These are phyloP conservation scores for Dillenia turbinata DNA, from an alignment of 164 flowering plant genomes.

Conservation along the genomic window DNA sequence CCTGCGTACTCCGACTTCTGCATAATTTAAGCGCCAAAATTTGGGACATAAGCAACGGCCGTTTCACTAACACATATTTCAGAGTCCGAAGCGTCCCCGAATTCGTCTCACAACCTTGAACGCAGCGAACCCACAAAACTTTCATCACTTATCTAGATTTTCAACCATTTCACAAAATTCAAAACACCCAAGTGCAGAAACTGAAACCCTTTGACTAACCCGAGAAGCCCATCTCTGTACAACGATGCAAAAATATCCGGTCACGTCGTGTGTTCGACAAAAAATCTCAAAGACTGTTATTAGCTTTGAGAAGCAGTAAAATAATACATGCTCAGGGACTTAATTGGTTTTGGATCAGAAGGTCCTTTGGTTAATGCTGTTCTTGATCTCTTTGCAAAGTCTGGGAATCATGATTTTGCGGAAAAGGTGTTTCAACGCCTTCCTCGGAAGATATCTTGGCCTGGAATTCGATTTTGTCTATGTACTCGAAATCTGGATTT, in stretches of 20 bases:
- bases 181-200: no score
- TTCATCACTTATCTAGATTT: no score
- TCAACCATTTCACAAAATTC: no score
- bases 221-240: conserved; percentile 20
- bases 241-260: conserved; percentile 39
- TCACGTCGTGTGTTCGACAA: conserved; percentile 44
- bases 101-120: no score
- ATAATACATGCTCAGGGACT: conserved; percentile 48
- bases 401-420: conserved; percentile 49
- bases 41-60: no score
- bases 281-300: conserved; percentile 38
- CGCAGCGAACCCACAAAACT: no score
- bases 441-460: conserved; percentile 38
- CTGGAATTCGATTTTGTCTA: conserved; percentile 74
- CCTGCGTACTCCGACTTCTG: no score
- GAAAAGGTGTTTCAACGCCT: conserved; percentile 44
- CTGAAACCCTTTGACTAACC: no score
- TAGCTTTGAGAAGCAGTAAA: conserved; percentile 29
- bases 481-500: conserved; percentile 46
- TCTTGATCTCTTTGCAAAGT: conserved; percentile 76
- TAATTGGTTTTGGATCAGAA: conserved; percentile 43
- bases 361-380: conserved; percentile 58
- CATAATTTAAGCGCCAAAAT: no score
- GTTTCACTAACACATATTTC: no score
- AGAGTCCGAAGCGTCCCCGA: no score